Evolutionary conservation across 208 protist genomes (phyloP).

Genomic region (Crithidia sp.): DNA sequence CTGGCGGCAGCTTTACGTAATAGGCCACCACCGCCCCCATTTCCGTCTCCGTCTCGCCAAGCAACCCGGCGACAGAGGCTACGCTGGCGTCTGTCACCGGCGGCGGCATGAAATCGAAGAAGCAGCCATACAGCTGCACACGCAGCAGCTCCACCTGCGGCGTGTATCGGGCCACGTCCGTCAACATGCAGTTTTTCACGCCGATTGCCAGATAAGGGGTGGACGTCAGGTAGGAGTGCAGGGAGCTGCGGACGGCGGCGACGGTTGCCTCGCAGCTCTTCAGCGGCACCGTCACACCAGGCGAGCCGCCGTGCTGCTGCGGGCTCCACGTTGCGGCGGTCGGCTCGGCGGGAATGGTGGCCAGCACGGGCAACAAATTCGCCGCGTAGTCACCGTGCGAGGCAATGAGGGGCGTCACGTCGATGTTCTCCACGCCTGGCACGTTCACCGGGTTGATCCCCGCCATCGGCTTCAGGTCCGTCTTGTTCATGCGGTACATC

Average conservation of each 20-base stretch:
- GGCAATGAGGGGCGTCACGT: conserved; percentile 63
- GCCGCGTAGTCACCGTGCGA: conserved; percentile 70
- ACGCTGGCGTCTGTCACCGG: conserved; percentile 33
- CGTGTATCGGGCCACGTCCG: conserved; percentile 28
- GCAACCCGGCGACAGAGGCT: conserved; percentile 51
- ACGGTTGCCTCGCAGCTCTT: conserved; percentile 33
- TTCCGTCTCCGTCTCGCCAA: conserved; percentile 35
- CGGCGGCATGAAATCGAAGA: conserved; percentile 62
- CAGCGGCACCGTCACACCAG: conserved; percentile 52
- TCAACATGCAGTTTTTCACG: conserved; percentile 49
- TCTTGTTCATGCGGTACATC: conserved; percentile 79
- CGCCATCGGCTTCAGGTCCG: conserved; percentile 75
- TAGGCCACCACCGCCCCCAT: conserved; percentile 49
- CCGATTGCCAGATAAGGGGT: conserved; percentile 46
- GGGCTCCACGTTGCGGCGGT: conserved; percentile 53
- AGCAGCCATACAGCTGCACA: conserved; percentile 43
- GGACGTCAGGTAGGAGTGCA: conserved; percentile 41
- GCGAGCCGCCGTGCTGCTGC: conserved; percentile 49
- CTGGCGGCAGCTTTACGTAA: conserved; percentile 20
- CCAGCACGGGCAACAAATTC: conserved; percentile 60
- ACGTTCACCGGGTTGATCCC: conserved; percentile 74
- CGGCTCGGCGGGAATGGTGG: conserved; percentile 46
- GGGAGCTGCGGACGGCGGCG: conserved; percentile 38
- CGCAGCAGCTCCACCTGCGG: conserved; percentile 39
- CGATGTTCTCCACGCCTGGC: conserved; percentile 88